A percentile compares a stretch with the other conserved stretches of the same genome.
Conservation (phyloP, 495 filamentous ascomycete genomes). For the Penicillium mononematosum region DNA sequence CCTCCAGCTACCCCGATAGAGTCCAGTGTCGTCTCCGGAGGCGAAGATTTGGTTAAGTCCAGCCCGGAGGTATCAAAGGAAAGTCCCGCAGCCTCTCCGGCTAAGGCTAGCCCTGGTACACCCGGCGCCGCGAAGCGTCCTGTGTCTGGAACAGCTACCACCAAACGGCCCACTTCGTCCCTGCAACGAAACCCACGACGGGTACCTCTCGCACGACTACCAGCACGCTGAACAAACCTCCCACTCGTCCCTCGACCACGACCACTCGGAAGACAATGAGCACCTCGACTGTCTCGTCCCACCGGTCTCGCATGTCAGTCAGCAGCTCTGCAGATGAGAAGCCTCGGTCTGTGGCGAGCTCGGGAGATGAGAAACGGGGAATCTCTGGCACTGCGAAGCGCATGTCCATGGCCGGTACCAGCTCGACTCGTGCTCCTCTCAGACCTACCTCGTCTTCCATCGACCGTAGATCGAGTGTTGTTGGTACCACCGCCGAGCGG, state of each 20-base stretch:
- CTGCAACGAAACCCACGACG: constrained; percentile 31
- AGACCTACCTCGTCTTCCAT: constrained; percentile 37
- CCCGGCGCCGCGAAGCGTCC: constrained; percentile 34
- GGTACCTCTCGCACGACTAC: constrained; percentile 31
- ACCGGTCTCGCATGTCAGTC: constrained; percentile 46
- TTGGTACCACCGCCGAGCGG: constrained; percentile 34
- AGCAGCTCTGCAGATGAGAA: constrained; percentile 53
- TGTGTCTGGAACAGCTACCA: constrained; percentile 30
- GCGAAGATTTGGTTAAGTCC: constrained; percentile 37
- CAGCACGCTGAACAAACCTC: constrained; percentile 45
- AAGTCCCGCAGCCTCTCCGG: constrained; percentile 32
- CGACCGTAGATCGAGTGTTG: constrained; percentile 45
- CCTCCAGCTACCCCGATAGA: constrained; percentile 45
- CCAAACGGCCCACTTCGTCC: constrained; percentile 40
- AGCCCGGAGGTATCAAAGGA: constrained; percentile 47
- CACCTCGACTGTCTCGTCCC: constrained; percentile 42
- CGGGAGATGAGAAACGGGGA: constrained; percentile 47
- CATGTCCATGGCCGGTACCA: constrained; percentile 45
- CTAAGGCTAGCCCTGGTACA: constrained; percentile 29
- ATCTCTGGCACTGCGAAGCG: constrained; percentile 48
- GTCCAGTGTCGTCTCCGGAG: constrained; percentile 37
- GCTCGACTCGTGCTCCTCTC: constrained; percentile 36
- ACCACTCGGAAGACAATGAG: constrained; percentile 41
- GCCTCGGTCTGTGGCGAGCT: constrained; percentile 43
- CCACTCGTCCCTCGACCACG: constrained; percentile 43